Evolutionary conservation across 2,329 filamentous ascomycete species (phyloP).

Genomic region (Colletotrichum costaricense): DNA sequence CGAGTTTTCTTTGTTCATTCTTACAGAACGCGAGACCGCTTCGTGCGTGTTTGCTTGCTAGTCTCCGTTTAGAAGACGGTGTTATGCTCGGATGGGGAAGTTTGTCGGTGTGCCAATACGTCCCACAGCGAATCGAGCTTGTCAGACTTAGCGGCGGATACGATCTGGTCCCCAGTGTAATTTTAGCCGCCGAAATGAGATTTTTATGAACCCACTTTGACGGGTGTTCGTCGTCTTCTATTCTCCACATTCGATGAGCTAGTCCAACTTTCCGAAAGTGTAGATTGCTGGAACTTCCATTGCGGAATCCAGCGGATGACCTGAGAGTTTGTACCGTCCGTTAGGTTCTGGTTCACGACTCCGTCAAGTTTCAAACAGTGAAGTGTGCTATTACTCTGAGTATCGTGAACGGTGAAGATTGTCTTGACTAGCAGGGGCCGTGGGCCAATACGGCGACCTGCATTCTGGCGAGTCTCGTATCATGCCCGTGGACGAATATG

Average conservation of each 20-base stretch:
- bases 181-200: conserved; percentile 24
- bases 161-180: conserved; percentile 21
- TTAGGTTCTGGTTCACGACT: neutral
- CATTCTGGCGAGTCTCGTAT: conserved; percentile 13
- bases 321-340: neutral
- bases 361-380: neutral
- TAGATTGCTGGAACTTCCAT: neutral
- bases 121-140: conserved; percentile 17
- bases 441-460: neutral
- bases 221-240: neutral
- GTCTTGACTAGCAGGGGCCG: neutral
- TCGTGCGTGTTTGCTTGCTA: neutral
- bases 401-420: neutral
- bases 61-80: conserved; percentile 3
- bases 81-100: neutral
- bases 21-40: neutral
- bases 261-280: too few relatives aligned
- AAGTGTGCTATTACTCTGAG: neutral
- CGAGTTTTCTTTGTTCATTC: conserved; percentile 28
- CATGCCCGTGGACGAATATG: neutral
- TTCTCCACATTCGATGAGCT: too few relatives aligned
- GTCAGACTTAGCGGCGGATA: conserved; percentile 30
- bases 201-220: neutral
- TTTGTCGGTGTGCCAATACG: neutral
- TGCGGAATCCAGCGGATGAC: neutral